phyloP scores from a whole-genome alignment of 2,329 filamentous ascomycete genomes.

The Colletotrichum ledebouriae region DNA sequence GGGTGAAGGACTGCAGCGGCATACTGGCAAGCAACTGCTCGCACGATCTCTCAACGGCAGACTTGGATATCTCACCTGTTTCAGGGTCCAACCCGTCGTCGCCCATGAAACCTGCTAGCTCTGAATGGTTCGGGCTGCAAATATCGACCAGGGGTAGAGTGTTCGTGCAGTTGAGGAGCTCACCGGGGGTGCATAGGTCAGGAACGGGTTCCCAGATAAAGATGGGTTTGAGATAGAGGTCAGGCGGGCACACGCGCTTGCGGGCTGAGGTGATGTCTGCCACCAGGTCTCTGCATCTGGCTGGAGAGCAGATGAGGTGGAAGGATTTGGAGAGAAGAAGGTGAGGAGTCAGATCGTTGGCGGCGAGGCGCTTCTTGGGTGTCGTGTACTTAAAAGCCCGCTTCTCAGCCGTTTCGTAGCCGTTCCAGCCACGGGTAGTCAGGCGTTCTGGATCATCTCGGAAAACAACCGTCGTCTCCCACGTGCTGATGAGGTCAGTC shows the following conservation, averaged over 20 bases:
- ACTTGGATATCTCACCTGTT: constrained; percentile 66
- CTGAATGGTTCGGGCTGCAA: constrained; percentile 85
- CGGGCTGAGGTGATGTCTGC: constrained; percentile 74
- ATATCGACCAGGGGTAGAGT: constrained; percentile 72
- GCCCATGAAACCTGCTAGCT: constrained; percentile 89
- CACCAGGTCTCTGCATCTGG: constrained; percentile 82
- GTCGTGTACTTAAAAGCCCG: constrained; percentile 89
- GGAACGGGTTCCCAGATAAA: constrained; percentile 98
- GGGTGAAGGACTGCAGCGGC: constrained; percentile 73
- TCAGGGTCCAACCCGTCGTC: constrained; percentile 66
- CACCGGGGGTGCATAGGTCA: constrained; percentile 82
- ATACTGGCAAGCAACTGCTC: constrained; percentile 74
- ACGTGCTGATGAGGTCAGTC: constrained; percentile 74
- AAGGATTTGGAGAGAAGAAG: constrained; percentile 82
- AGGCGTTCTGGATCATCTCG: constrained; percentile 75
- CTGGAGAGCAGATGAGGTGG: constrained; percentile 87
- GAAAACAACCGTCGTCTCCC: constrained; percentile 81
- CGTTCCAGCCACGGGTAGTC: constrained; percentile 94
- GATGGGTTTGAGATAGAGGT: constrained; percentile 69
- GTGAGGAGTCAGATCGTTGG: constrained; percentile 74
- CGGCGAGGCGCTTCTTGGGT: constrained; percentile 85
- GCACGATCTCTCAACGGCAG: constrained; percentile 69
- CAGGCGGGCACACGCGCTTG: constrained; percentile 54
- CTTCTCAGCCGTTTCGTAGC: constrained; percentile 79
- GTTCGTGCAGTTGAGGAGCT: constrained; percentile 75